Evolutionary conservation across 768 basidiomycete species (phyloP).

Genomic region (Termitomyces sp.): DNA sequence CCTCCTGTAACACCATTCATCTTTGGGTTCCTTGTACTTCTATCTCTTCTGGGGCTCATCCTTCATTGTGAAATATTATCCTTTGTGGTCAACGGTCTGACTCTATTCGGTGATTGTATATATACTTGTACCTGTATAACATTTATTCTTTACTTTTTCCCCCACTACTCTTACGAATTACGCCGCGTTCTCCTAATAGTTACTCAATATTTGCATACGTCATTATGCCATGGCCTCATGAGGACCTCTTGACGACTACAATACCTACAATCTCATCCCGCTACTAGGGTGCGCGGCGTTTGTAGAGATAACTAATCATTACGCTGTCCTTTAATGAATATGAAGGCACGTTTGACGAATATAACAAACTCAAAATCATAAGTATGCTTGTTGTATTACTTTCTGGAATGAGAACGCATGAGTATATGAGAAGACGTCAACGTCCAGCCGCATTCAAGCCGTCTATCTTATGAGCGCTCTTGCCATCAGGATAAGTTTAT

Average conservation of each 20-base stretch:
- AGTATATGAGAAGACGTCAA: neutral
- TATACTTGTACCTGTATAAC: constrained; percentile 10
- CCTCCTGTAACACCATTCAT: constrained; percentile 4
- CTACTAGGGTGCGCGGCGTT: constrained; percentile 5
- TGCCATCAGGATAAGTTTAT: neutral
- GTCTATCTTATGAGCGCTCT: neutral
- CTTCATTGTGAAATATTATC: neutral
- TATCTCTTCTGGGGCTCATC: neutral
- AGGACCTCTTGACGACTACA: neutral
- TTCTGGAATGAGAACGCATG: neutral
- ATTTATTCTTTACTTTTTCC: constrained; percentile 3
- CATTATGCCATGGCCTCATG: neutral
- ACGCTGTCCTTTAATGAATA: constrained; percentile 11
- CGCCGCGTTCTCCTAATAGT: constrained; percentile 10
- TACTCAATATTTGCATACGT: neutral
- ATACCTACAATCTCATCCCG: neutral
- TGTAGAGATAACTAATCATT: constrained; percentile 7
- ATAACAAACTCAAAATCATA: neutral
- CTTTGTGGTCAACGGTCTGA: constrained; percentile 4
- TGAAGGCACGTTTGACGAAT: neutral
- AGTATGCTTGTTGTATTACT: neutral
- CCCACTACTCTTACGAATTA: constrained; percentile 1
- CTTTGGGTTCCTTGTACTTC: constrained; percentile 6
- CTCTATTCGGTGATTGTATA: constrained; percentile 11
- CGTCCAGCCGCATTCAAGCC: neutral